Evolutionary conservation across 495 filamentous ascomycete genomes (phyloP).

Genomic region (Rostrohypoxylon terebratum): DNA sequence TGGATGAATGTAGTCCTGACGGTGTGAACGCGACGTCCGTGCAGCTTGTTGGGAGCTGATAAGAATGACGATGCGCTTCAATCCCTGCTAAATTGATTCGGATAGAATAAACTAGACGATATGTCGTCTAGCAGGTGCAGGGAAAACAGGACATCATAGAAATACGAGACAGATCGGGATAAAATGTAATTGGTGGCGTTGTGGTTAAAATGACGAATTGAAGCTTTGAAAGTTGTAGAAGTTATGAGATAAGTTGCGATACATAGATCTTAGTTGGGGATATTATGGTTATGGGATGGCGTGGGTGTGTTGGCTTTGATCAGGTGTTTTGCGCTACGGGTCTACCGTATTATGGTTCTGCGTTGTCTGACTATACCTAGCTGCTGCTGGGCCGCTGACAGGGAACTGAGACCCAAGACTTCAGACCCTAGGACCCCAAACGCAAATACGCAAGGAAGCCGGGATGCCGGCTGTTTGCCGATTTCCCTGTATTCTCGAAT

Average conservation of each 20-base stretch:
- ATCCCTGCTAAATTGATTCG: constrained; percentile 20
- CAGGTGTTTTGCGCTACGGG: constrained; percentile 31
- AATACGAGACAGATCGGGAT: constrained; percentile 11
- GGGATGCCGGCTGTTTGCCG: constrained; percentile 30
- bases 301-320: constrained; percentile 26
- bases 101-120: constrained; percentile 38
- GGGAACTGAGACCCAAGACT: constrained; percentile 11
- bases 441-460: constrained; percentile 6
- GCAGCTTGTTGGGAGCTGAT: constrained; percentile 23
- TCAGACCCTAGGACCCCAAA: neutral
- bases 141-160: constrained; percentile 33
- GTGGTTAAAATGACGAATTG: constrained; percentile 33
- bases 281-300: neutral
- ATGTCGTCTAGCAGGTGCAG: constrained; percentile 38
- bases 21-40: constrained; percentile 16
- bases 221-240: constrained; percentile 24
- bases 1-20: constrained; percentile 35
- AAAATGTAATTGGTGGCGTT: constrained; percentile 13
- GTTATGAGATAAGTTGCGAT: constrained; percentile 34
- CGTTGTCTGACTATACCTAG: constrained; percentile 28
- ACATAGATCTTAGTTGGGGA: constrained; percentile 8
- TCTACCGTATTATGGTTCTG: constrained; percentile 11
- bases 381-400: constrained; percentile 17
- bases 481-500: constrained; percentile 35
- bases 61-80: constrained; percentile 24